Evolutionary conservation across 75 land plant genomes (phyloP).

Genomic region (Sequoiadendron giganteum): DNA sequence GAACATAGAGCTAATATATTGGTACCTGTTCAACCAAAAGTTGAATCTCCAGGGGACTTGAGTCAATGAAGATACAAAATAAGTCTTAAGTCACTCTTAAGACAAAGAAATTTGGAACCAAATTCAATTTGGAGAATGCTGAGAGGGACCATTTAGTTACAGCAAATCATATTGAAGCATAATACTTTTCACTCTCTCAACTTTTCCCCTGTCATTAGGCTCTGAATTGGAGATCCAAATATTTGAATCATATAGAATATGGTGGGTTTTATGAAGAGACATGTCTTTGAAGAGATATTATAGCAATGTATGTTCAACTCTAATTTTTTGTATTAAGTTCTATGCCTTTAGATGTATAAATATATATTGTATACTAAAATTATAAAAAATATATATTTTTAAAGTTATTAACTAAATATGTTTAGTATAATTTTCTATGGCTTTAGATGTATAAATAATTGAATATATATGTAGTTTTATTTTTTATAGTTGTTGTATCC

Average conservation of each 20-base stretch:
- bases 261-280: neutral
- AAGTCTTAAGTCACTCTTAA: neutral
- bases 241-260: neutral
- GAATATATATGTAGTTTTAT: too few relatives aligned
- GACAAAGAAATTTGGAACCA: neutral
- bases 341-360: too few relatives aligned
- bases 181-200: neutral
- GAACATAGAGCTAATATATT: neutral
- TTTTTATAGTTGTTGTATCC: too few relatives aligned
- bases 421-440: too few relatives aligned
- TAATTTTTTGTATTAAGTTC: too few relatives aligned
- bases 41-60: neutral
- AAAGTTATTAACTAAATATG: too few relatives aligned
- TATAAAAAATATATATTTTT: too few relatives aligned
- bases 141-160: neutral
- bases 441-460: too few relatives aligned
- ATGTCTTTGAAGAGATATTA: neutral
- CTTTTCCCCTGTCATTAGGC: neutral
- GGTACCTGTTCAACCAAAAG: neutral
- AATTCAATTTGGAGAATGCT: neutral
- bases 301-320: neutral
- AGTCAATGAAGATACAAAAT: neutral
- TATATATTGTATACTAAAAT: too few relatives aligned
- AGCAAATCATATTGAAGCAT: neutral
- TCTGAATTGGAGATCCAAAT: neutral